Evolutionary conservation across 2,329 filamentous ascomycete genomes (phyloP), one percentile per base, ranked within the genome.

Genomic region (Clonostachys byssicola): DNA sequence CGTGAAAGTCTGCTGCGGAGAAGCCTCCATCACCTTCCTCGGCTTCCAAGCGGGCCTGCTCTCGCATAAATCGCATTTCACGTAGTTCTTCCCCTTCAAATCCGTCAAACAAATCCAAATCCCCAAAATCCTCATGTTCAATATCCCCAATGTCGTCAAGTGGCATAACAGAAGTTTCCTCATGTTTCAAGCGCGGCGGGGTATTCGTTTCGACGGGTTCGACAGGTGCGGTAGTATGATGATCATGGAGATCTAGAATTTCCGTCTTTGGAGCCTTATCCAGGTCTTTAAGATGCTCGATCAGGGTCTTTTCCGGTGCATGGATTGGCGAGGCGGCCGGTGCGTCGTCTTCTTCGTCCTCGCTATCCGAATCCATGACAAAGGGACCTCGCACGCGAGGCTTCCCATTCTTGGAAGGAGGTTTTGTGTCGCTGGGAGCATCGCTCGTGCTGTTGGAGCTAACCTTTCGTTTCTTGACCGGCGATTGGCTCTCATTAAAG

Each of bases 51-150:
- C 80, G 76, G 40, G 81, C 81, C 62, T 94, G 89, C 60, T 89
- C 86, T 57, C 85, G 81, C 83, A 92, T 89, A 64, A 81, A 92
- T 43, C 78, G 74, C 66, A 81, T 79, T 56, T 84, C 83, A 43
- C 81, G 69, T 52, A 77, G 78, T 60, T 88, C 85, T 57, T 88
- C 83, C 38, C 85, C 85, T 56, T 77, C 77, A 35, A 74, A 69
- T 2, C 66, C 62, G 42, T 74, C 70, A 34, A 73, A 62, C 33
- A 73, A 68, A 52, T 84, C 79, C 16, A 83, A 80, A 55, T 88
- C 83, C 55, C 85, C 56, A 41, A 71, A 68, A 47, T 48, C 56
- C 48, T 61, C 55, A 42, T 70, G 69, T 46, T 49, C 56, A 47
- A 61, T 56, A 5, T 60, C 58, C 38, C 63, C 68, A 34, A 68